phyloP scores from a whole-genome alignment of 129 eudicot species.

The Heracleum sosnowskyi region DNA sequence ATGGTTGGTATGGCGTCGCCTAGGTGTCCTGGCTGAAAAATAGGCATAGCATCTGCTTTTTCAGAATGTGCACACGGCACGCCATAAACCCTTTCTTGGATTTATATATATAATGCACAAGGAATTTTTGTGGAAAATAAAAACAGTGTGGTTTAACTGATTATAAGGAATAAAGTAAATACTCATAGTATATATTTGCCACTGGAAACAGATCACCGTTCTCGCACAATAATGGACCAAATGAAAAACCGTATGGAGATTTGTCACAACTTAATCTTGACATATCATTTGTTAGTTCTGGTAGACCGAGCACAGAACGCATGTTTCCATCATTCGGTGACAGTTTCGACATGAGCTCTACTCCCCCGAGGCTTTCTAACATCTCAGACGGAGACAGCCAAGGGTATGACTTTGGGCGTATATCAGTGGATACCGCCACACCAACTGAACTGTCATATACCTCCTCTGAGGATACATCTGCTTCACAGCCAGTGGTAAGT shows the following conservation, averaged over 20 bases:
- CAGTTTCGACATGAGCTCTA: slow-evolving; percentile 22
- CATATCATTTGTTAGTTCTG: slow-evolving; percentile 66
- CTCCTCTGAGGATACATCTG: slow-evolving; percentile 29
- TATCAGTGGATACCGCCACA: slow-evolving; percentile 36
- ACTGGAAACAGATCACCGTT: slow-evolving; percentile 63
- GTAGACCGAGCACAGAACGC: slow-evolving; percentile 56
- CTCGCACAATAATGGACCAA: slow-evolving; percentile 36
- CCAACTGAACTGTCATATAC: slow-evolving; percentile 29
- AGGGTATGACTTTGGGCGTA: slow-evolving; percentile 29
- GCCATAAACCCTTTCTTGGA: background rate
- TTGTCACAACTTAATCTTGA: slow-evolving; percentile 42
- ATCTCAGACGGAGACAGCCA: slow-evolving; percentile 46
- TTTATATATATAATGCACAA: background rate
- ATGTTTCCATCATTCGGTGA: slow-evolving; percentile 43
- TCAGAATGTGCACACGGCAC: background rate
- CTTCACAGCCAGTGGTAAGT: slow-evolving; percentile 40
- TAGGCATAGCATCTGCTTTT: background rate
- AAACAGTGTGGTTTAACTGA: background rate
- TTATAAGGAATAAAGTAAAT: background rate
- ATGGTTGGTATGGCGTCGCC: background rate
- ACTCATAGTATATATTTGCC: background rate
- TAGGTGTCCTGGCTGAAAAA: background rate
- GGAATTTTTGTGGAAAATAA: background rate
- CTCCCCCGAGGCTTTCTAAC: slow-evolving; percentile 6
- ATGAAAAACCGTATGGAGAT: slow-evolving; percentile 57